Conservation (phyloP, 257 asterid genomes). For the Cinchona pubescens region DNA sequence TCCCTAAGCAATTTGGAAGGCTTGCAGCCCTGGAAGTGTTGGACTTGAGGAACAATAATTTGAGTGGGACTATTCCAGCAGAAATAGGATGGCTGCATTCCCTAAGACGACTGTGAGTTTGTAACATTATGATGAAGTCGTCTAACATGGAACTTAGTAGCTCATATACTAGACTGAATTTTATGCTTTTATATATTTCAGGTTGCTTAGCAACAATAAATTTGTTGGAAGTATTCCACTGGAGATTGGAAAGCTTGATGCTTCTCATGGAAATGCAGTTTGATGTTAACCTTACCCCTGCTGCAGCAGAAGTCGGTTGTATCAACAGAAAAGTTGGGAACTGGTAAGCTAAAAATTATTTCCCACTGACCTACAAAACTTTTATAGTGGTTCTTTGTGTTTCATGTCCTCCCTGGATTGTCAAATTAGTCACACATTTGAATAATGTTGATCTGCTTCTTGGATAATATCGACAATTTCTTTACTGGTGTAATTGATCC, state of each 20-base stretch:
- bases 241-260: slow-evolving; percentile 62
- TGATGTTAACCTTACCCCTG: slow-evolving; percentile 47
- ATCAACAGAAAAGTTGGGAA: slow-evolving; percentile 70
- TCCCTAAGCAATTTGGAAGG: slow-evolving; percentile 65
- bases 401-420: neutral
- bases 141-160: neutral
- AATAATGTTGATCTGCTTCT: neutral
- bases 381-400: neutral
- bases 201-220: slow-evolving; percentile 70
- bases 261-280: slow-evolving; percentile 52
- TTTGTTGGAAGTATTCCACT: slow-evolving; percentile 68
- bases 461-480: neutral
- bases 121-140: neutral
- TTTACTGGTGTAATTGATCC: neutral
- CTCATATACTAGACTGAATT: neutral
- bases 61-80: slow-evolving; percentile 71
- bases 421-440: neutral
- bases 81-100: slow-evolving; percentile 63
- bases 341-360: slow-evolving; percentile 43
- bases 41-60: slow-evolving; percentile 70
- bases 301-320: slow-evolving; percentile 48
- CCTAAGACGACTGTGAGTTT: slow-evolving; percentile 62
- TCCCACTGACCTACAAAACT: neutral
- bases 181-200: slow-evolving; percentile 21
- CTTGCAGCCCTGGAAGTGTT: slow-evolving; percentile 58